A percentile compares a stretch with the other conserved stretches of the same genome.
Evolutionary conservation across 805 yeast genomes (phyloP).

Genomic region (Candida sphagnicola): DNA sequence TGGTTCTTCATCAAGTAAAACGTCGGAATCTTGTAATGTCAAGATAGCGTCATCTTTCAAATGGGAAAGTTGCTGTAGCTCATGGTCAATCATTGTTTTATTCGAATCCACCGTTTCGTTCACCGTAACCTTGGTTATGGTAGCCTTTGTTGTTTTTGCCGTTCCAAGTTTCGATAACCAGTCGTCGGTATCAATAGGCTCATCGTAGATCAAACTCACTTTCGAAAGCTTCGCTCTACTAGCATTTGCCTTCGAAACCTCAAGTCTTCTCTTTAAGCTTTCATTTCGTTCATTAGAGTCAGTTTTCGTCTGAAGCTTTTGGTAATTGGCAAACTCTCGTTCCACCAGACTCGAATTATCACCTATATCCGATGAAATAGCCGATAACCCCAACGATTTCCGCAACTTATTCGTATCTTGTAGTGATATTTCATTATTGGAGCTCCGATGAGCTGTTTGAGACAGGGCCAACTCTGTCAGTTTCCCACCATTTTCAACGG

Average conservation of each 20-base stretch:
- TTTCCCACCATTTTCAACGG: conserved; percentile 8
- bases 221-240: conserved; percentile 18
- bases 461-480: background rate
- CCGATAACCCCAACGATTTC: conserved; percentile 34
- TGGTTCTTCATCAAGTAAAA: conserved; percentile 27
- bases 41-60: conserved; percentile 45
- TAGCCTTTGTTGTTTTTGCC: conserved; percentile 5
- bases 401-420: conserved; percentile 44
- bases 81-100: conserved; percentile 43
- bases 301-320: conserved; percentile 11
- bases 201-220: conserved; percentile 22
- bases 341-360: background rate
- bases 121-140: conserved; percentile 2
- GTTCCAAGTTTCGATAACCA: conserved; percentile 36
- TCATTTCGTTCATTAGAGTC: conserved; percentile 13
- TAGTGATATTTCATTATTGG: conserved; percentile 19
- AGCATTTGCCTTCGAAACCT: conserved; percentile 16
- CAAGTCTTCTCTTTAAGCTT: conserved; percentile 11
- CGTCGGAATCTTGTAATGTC: conserved; percentile 51
- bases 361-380: conserved; percentile 20
- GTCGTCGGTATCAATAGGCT: conserved; percentile 31
- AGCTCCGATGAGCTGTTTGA: background rate
- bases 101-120: conserved; percentile 19
- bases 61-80: conserved; percentile 31
- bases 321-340: background rate